Evolutionary conservation across 2,329 filamentous ascomycete genomes (phyloP).

Genomic region (Hypoxylon sp.): DNA sequence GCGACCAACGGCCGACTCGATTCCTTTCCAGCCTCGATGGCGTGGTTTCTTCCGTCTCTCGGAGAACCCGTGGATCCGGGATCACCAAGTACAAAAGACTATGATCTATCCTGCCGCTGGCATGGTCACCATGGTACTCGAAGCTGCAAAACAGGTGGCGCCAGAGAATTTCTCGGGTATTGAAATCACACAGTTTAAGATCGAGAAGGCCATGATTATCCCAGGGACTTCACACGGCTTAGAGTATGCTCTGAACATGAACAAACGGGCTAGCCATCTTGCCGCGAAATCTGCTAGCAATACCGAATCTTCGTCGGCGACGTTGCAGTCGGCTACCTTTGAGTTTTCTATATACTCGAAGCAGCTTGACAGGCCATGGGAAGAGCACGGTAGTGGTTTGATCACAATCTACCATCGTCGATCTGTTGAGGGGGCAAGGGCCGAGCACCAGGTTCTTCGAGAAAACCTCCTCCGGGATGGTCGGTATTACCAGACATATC

Average conservation of each 20-base stretch:
- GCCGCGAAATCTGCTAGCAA: not conserved
- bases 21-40: slow-evolving; percentile 64
- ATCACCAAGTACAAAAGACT: slow-evolving; percentile 67
- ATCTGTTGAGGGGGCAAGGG: slow-evolving; percentile 7
- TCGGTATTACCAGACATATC: slow-evolving; percentile 43
- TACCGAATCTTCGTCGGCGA: slow-evolving; percentile 1
- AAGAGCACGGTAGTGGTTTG: slow-evolving; percentile 59
- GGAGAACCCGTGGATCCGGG: slow-evolving; percentile 67
- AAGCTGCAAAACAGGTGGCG: slow-evolving; percentile 62
- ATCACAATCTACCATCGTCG: slow-evolving; percentile 51
- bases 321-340: slow-evolving; percentile 39
- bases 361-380: slow-evolving; percentile 58
- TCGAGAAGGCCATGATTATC: slow-evolving; percentile 67
- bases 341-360: slow-evolving; percentile 66
- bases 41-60: slow-evolving; percentile 64
- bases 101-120: slow-evolving; percentile 67
- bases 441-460: slow-evolving; percentile 5
- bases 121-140: slow-evolving; percentile 65
- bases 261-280: slow-evolving; percentile 13
- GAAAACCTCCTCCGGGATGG: slow-evolving; percentile 44
- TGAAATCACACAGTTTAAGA: slow-evolving; percentile 62
- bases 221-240: slow-evolving; percentile 63
- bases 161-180: slow-evolving; percentile 55
- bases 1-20: slow-evolving; percentile 60
- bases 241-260: slow-evolving; percentile 66